These are phyloP conservation scores for Oropetium thomaeum DNA, from an alignment of 176 grass and related monocot species.

Conservation along the genomic window DNA sequence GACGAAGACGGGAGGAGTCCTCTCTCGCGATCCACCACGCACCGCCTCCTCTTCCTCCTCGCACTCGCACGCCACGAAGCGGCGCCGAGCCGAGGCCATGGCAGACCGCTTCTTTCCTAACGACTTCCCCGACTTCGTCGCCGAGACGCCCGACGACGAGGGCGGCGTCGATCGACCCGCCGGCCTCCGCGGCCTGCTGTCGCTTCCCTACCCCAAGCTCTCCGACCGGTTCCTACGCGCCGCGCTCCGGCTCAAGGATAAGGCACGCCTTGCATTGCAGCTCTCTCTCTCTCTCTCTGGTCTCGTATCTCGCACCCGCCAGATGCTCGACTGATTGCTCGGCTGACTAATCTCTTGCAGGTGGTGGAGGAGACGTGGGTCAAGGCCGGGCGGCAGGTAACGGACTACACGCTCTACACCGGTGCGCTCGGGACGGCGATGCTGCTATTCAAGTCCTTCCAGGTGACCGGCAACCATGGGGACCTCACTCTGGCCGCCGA, in stretches of 20 bases:
- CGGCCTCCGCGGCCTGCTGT: constrained; percentile 50
- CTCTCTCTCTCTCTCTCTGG: not conserved
- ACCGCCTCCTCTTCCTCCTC: not conserved
- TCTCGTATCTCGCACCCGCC: not conserved
- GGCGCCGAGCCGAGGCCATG: constrained; percentile 45
- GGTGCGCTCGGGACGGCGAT: constrained; percentile 77
- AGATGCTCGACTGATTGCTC: constrained; percentile 39
- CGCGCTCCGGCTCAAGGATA: constrained; percentile 72
- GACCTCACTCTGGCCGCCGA: constrained; percentile 56
- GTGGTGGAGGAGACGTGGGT: constrained; percentile 79
- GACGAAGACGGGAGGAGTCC: not conserved
- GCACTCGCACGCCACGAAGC: constrained; percentile 25
- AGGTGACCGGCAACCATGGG: constrained; percentile 46
- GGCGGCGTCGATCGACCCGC: not conserved
- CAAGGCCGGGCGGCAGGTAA: constrained; percentile 33
- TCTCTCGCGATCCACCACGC: not conserved
- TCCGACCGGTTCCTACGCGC: constrained; percentile 45
- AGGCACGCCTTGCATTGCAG: constrained; percentile 36
- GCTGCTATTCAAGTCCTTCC: constrained; percentile 81
- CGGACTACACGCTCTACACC: constrained; percentile 84
- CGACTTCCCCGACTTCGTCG: constrained; percentile 73
- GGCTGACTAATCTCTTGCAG: constrained; percentile 26
- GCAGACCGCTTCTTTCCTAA: constrained; percentile 81
- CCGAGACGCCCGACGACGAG: constrained; percentile 45
- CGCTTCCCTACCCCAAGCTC: constrained; percentile 56